These are phyloP conservation scores for Pleurotus ostreatus DNA, from an alignment of 768 basidiomycete genomes.

Conservation along the genomic window DNA sequence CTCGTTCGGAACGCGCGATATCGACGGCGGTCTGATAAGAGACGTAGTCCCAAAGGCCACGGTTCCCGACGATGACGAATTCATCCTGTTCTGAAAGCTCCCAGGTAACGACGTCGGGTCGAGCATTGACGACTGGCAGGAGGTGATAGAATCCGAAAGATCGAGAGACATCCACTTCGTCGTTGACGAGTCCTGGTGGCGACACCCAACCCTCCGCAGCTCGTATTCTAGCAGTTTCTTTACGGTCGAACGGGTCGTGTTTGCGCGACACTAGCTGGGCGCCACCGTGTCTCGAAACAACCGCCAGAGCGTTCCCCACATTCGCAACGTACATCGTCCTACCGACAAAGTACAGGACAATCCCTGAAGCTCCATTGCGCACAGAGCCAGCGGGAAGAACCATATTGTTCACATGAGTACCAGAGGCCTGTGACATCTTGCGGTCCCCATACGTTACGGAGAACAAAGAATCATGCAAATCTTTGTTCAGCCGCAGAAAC, in stretches of 20 bases:
- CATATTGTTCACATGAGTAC: slow-evolving; percentile 26
- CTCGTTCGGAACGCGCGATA: slow-evolving; percentile 74
- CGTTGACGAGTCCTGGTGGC: slow-evolving; percentile 85
- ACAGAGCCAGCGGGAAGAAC: slow-evolving; percentile 46
- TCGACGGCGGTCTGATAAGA: slow-evolving; percentile 95
- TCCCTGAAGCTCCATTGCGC: slow-evolving; percentile 75
- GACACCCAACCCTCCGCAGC: slow-evolving; percentile 93
- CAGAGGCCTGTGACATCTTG: slow-evolving; percentile 73
- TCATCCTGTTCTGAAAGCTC: slow-evolving; percentile 83
- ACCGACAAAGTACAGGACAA: slow-evolving; percentile 80
- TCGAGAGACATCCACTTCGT: slow-evolving; percentile 87
- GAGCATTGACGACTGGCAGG: slow-evolving; percentile 85
- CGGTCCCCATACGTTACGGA: slow-evolving; percentile 26
- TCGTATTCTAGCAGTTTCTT: slow-evolving; percentile 84
- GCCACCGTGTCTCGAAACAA: slow-evolving; percentile 73
- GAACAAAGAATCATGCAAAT: slow-evolving; percentile 64
- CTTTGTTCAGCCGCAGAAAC: slow-evolving; percentile 84
- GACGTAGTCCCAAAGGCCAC: slow-evolving; percentile 90
- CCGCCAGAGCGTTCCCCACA: slow-evolving; percentile 82
- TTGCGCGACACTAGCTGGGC: slow-evolving; percentile 71
- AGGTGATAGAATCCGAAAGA: slow-evolving; percentile 92
- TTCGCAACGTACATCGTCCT: slow-evolving; percentile 88
- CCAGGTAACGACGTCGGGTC: slow-evolving; percentile 71
- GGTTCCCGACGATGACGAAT: slow-evolving; percentile 93
- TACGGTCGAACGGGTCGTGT: slow-evolving; percentile 87